Percentiles rank a stretch among this genome's conserved stretches.
Conservation (phyloP, 345 rosid genomes). For the Microthlaspi erraticum region DNA sequence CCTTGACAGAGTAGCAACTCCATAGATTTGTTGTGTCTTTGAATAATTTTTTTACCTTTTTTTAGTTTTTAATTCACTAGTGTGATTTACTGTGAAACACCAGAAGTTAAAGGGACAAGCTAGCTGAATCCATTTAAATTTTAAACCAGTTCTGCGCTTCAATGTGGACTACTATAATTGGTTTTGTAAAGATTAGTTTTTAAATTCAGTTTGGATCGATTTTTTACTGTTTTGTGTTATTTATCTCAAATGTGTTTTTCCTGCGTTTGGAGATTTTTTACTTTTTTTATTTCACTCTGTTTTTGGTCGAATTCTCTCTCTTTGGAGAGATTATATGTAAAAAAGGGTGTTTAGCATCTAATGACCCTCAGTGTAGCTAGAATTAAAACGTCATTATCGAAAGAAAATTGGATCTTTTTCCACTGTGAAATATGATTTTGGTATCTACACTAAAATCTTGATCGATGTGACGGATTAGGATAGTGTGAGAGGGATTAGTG, state of each 20-base stretch:
- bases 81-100: constrained; percentile 45
- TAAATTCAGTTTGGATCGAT: not conserved
- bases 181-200: not conserved
- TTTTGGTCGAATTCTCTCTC: not conserved
- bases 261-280: not conserved
- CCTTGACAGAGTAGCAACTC: constrained; percentile 63
- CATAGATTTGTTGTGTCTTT: constrained; percentile 10
- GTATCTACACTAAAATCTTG: constrained; percentile 32
- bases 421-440: constrained; percentile 24
- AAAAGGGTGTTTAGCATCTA: not conserved
- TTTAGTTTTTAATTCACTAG: constrained; percentile 1
- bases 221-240: not conserved
- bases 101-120: constrained; percentile 56
- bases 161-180: not conserved
- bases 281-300: no score
- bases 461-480: constrained; percentile 39
- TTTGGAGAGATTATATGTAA: not conserved
- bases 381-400: constrained; percentile 18
- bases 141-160: not conserved
- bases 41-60: not conserved
- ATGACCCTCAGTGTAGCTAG: not conserved
- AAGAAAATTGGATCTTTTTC: constrained; percentile 10
- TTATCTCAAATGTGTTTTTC: not conserved
- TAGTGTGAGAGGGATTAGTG: constrained; percentile 43
- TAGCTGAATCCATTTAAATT: constrained; percentile 48